phyloP scores from a whole-genome alignment of 148 eudicot genomes.

The Polygonum maritimum region DNA sequence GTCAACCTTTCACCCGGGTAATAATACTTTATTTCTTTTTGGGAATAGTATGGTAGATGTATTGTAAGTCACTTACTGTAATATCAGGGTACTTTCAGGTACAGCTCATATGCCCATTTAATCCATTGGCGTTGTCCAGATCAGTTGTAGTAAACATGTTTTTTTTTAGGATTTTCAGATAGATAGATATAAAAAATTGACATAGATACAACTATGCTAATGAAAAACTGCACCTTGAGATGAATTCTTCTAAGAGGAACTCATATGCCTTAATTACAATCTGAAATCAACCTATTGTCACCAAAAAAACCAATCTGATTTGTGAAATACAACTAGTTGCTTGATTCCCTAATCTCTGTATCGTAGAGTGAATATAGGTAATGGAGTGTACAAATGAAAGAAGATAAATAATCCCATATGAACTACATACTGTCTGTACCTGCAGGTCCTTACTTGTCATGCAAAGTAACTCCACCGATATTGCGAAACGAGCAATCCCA shows the following conservation, averaged over 20 bases:
- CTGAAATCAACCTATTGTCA: neutral
- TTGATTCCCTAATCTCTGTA: neutral
- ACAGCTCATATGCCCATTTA: neutral
- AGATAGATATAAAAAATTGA: no score
- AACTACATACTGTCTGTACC: neutral
- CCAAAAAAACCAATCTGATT: neutral
- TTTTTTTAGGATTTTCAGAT: no score
- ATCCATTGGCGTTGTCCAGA: neutral
- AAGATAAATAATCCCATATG: neutral
- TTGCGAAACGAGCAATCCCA: constrained; percentile 40
- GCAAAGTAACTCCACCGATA: constrained; percentile 48
- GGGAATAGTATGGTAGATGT: neutral
- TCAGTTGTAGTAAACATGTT: neutral
- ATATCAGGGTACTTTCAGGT: neutral
- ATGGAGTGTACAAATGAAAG: neutral
- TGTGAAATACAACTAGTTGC: neutral
- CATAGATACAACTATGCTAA: no score
- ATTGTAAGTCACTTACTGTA: neutral
- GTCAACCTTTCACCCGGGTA: constrained; percentile 56
- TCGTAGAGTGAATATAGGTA: neutral
- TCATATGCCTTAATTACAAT: neutral
- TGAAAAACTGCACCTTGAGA: no score
- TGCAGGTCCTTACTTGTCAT: constrained; percentile 49
- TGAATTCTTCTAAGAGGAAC: no score
- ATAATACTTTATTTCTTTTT: neutral